Evolutionary conservation across 2,329 filamentous ascomycete genomes (phyloP).

Genomic region (Helicocarpus griseus): DNA sequence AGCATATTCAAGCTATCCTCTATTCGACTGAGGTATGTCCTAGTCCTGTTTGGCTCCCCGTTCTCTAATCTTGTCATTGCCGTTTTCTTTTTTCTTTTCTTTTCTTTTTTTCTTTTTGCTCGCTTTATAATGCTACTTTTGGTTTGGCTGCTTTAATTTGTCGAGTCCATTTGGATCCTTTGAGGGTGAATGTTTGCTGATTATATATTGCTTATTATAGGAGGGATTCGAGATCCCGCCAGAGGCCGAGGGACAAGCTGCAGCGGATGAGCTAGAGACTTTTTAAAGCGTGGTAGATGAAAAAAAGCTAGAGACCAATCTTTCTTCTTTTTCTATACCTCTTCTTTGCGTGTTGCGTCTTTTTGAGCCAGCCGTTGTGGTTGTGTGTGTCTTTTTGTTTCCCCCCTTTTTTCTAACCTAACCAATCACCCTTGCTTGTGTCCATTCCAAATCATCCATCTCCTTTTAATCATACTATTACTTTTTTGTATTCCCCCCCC

Average conservation of each 20-base stretch:
- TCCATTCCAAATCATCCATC: too few species aligned
- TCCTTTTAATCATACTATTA: too few species aligned
- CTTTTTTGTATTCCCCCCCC: too few species aligned
- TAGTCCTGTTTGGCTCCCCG: slow-evolving; percentile 7
- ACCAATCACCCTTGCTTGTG: too few species aligned
- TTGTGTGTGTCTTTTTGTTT: too few species aligned
- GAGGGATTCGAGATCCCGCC: slow-evolving; percentile 75
- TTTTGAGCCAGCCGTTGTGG: too few species aligned
- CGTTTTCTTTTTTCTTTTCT: neutral
- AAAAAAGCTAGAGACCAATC: neutral
- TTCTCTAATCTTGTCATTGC: neutral
- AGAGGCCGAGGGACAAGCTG: slow-evolving; percentile 56
- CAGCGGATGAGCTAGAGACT: slow-evolving; percentile 34
- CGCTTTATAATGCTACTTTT: too few species aligned
- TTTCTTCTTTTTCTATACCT: too few species aligned
- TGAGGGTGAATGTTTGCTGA: neutral
- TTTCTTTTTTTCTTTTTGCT: neutral
- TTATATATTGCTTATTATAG: slow-evolving; percentile 9
- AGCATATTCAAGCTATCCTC: slow-evolving; percentile 91
- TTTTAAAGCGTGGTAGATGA: slow-evolving; percentile 19
- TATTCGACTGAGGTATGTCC: slow-evolving; percentile 76
- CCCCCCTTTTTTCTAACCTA: too few species aligned
- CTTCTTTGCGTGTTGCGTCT: too few species aligned
- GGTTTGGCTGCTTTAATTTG: too few species aligned
- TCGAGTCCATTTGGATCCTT: neutral